Conservation (phyloP, 208 protist species). For the Endotrypanum monterogeii region DNA sequence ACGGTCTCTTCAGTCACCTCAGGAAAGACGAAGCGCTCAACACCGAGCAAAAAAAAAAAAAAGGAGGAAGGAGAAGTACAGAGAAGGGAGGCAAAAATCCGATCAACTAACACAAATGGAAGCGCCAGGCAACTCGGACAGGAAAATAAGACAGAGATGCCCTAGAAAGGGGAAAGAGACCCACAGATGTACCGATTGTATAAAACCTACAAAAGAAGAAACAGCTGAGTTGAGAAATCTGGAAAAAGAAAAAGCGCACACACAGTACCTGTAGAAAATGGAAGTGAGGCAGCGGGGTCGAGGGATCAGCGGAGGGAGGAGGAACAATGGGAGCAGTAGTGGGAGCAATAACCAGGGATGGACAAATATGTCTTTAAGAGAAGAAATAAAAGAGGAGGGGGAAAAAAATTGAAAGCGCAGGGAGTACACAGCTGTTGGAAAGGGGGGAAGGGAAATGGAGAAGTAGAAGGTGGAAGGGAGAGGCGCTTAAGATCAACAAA, state of each 20-base stretch:
- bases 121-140: not conserved
- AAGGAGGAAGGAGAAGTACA: too few relatives aligned
- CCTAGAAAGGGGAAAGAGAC: too few relatives aligned
- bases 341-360: not conserved
- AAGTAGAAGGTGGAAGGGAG: not conserved
- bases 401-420: not conserved
- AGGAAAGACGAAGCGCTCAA: not conserved
- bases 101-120: too few relatives aligned
- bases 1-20: not conserved
- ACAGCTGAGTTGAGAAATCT: too few relatives aligned
- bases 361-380: not conserved
- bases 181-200: too few relatives aligned
- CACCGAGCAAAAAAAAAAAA: not conserved
- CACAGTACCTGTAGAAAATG: not conserved
- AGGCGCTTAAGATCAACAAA: not conserved
- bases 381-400: slow-evolving; percentile 10
- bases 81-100: too few relatives aligned
- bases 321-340: too few relatives aligned
- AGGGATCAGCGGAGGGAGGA: not conserved
- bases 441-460: not conserved
- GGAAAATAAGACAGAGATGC: not conserved
- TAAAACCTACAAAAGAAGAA: too few relatives aligned
- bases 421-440: not conserved
- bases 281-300: not conserved
- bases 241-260: not conserved